phyloP scores from a whole-genome alignment of 1,284 basidiomycete species.

The Chondrostereum purpureum region DNA sequence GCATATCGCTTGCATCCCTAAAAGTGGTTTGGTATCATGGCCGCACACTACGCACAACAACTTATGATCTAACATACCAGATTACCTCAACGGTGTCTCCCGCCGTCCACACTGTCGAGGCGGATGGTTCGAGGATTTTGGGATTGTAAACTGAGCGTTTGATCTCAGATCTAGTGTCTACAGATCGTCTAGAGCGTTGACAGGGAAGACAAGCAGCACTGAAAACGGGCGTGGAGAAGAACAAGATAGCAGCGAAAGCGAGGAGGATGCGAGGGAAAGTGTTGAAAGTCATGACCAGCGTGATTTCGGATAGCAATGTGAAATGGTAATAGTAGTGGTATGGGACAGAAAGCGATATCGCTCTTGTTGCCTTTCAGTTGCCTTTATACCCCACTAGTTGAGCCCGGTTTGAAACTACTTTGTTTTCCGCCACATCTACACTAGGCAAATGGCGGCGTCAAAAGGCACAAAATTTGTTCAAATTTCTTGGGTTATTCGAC shows the following conservation, averaged over 20 bases:
- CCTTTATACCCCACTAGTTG: background rate
- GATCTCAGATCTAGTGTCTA: conserved; percentile 11
- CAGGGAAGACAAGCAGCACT: background rate
- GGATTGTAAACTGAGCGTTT: conserved; percentile 16
- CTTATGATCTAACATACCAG: background rate
- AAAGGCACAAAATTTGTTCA: background rate
- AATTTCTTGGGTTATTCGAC: background rate
- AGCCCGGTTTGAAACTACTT: background rate
- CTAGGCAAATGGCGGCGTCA: background rate
- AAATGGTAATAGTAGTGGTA: background rate
- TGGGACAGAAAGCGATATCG: background rate
- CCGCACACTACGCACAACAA: background rate
- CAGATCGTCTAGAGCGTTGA: conserved; percentile 9
- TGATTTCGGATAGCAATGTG: background rate
- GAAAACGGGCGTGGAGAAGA: background rate
- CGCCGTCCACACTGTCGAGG: background rate
- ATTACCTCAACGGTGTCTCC: background rate
- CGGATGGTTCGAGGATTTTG: background rate
- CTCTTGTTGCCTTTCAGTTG: too few species aligned
- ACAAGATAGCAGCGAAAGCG: background rate
- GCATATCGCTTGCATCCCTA: conserved; percentile 3
- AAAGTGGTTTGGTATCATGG: background rate
- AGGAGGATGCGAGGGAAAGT: background rate
- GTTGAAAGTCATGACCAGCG: background rate
- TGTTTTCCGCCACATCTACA: background rate